A percentile compares a stretch with the other conserved stretches of the same genome.
phyloP scores from a whole-genome alignment of 2,329 filamentous ascomycete species.

The Clarireedia monteithiana region DNA sequence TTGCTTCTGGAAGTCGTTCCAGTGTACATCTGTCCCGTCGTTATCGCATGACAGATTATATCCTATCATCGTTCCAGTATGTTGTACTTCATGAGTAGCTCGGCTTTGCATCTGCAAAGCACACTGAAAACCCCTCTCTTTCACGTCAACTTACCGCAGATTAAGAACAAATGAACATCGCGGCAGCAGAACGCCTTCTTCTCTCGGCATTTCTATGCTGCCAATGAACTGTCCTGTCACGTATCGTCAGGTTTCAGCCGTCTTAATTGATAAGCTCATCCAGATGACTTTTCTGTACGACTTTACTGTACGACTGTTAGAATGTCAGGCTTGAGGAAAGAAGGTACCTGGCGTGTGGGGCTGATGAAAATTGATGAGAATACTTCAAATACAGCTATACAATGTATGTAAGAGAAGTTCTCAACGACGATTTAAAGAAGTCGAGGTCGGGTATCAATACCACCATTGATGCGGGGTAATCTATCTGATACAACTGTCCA shows the following conservation, averaged over 20 bases:
- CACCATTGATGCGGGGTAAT: neutral
- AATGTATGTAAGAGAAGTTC: neutral
- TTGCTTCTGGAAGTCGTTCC: too few species aligned
- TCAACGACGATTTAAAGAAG: neutral
- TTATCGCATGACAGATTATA: neutral
- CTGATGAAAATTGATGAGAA: neutral
- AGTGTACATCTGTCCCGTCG: neutral
- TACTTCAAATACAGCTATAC: neutral
- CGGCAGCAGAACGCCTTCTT: neutral
- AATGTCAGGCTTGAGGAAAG: neutral
- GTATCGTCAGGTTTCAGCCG: neutral
- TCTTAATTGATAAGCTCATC: neutral
- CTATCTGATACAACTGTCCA: neutral
- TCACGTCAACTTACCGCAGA: too few species aligned
- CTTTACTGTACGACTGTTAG: neutral
- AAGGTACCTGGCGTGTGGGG: neutral
- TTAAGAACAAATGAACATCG: neutral
- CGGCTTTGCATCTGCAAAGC: neutral
- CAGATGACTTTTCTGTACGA: constrained; percentile 5
- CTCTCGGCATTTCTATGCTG: neutral
- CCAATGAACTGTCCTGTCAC: neutral
- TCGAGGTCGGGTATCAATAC: neutral
- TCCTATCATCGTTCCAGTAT: neutral
- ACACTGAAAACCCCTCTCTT: neutral
- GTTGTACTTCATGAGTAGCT: neutral